Conservation (phyloP, 2,329 filamentous ascomycete species). For the Fusarium domesticum region DNA sequence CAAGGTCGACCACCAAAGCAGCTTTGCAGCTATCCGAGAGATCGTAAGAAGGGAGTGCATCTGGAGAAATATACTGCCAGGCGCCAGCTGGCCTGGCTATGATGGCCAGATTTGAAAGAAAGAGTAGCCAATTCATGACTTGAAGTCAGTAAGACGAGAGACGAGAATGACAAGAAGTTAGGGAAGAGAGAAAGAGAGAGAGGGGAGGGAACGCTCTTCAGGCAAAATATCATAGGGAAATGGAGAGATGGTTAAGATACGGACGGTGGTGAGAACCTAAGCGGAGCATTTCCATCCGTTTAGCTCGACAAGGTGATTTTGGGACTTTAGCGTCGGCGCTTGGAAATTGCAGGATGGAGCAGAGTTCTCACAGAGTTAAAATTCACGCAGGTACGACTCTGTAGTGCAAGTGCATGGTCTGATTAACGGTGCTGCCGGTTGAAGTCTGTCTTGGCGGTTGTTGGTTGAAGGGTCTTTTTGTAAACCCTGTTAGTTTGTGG, state of each 20-base stretch:
- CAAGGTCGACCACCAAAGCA: conserved; percentile 1
- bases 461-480: conserved; percentile 2
- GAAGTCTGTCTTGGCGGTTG: conserved; percentile 1
- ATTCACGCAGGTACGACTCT: too few relatives aligned
- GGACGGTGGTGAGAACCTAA: background rate
- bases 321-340: too few relatives aligned
- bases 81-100: background rate
- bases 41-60: conserved; percentile 1
- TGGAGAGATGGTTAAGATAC: background rate
- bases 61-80: conserved; percentile 3
- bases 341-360: background rate
- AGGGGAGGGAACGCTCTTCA: background rate
- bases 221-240: background rate
- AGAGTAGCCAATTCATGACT: conserved; percentile 1
- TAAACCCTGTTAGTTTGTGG: background rate
- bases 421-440: background rate
- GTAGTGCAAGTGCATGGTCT: background rate
- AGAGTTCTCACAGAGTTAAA: too few relatives aligned
- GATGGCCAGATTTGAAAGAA: background rate
- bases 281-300: background rate
- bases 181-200: too few relatives aligned
- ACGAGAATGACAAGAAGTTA: background rate
- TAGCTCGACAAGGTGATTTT: too few relatives aligned
- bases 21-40: background rate
- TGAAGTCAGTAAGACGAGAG: background rate